Conservation (phyloP, 2,329 filamentous ascomycete genomes). For the Colletotrichum australisinense region DNA sequence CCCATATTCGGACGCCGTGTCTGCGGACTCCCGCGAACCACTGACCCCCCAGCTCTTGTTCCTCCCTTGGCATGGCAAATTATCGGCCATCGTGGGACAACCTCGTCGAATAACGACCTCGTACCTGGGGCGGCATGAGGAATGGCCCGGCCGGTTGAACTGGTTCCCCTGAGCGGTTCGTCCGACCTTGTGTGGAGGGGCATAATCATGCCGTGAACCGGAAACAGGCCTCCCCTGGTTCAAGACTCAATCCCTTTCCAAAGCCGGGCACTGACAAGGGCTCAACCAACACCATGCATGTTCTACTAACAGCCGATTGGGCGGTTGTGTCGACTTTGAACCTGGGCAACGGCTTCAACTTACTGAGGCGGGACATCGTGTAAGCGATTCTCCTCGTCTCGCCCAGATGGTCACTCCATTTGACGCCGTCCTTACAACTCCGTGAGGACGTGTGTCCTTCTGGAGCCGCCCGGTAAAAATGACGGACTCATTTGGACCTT, state of each 20-base stretch:
- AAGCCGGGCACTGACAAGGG: not conserved
- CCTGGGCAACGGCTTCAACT: not conserved
- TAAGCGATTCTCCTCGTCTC: not conserved
- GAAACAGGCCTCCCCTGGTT: constrained; percentile 5
- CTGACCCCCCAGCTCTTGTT: not conserved
- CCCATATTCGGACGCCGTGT: constrained; percentile 15
- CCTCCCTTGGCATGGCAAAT: not conserved
- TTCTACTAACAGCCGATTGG: not conserved
- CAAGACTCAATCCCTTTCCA: not conserved
- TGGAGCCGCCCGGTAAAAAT: not conserved
- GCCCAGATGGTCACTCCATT: not conserved
- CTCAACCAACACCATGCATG: not conserved
- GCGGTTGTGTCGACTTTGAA: not conserved
- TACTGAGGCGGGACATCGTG: not conserved
- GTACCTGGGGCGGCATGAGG: not conserved
- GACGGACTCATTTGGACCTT: not conserved
- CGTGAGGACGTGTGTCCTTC: constrained; percentile 3
- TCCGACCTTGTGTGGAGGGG: constrained; percentile 12
- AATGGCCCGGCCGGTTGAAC: constrained; percentile 2
- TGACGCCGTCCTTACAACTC: not conserved
- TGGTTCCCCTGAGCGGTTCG: constrained; percentile 17
- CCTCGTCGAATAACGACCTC: not conserved
- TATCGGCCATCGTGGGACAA: not conserved
- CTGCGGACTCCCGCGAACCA: constrained; percentile 26
- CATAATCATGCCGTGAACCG: not conserved